Evolutionary conservation across 805 yeast species (phyloP).

Genomic region (Sugiyamaella smithiae): DNA sequence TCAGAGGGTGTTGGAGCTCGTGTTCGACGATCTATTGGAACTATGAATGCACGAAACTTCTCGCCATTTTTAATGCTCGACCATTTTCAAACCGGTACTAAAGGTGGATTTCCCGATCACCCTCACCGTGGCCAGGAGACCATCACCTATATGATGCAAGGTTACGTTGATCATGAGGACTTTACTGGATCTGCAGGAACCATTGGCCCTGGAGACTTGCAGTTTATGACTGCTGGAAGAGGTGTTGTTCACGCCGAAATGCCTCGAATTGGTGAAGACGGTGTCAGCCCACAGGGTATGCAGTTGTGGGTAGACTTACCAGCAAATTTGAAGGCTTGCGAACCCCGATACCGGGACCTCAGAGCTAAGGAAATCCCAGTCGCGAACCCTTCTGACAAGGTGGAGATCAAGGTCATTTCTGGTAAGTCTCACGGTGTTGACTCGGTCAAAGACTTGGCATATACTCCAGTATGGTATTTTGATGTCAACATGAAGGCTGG

Average conservation of each 20-base stretch:
- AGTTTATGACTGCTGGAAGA: conserved; percentile 89
- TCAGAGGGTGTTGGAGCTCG: conserved; percentile 83
- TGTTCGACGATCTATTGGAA: conserved; percentile 78
- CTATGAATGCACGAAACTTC: conserved; percentile 62
- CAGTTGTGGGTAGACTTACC: conserved; percentile 89
- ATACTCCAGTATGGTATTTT: conserved; percentile 76
- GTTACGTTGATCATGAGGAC: conserved; percentile 75
- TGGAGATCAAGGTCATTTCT: conserved; percentile 66
- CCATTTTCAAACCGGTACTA: conserved; percentile 62
- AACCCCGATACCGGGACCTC: conserved; percentile 76
- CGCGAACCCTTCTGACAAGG: conserved; percentile 61
- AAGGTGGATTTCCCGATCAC: conserved; percentile 77
- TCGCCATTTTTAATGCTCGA: conserved; percentile 79
- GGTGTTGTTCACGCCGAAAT: conserved; percentile 85
- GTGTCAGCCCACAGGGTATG: conserved; percentile 54
- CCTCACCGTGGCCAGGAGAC: conserved; percentile 84
- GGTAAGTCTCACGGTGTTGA: conserved; percentile 77
- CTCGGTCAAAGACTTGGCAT: conserved; percentile 70
- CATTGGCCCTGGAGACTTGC: conserved; percentile 75
- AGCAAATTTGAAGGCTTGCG: conserved; percentile 53
- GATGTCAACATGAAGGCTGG: conserved; percentile 64
- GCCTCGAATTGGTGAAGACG: conserved; percentile 56
- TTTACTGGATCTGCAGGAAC: conserved; percentile 79
- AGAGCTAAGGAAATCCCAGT: conserved; percentile 65
- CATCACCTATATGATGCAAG: conserved; percentile 59